These are phyloP conservation scores for Aspergillus fijiensis DNA, from an alignment of 2,329 filamentous ascomycete genomes.

Conservation along the genomic window DNA sequence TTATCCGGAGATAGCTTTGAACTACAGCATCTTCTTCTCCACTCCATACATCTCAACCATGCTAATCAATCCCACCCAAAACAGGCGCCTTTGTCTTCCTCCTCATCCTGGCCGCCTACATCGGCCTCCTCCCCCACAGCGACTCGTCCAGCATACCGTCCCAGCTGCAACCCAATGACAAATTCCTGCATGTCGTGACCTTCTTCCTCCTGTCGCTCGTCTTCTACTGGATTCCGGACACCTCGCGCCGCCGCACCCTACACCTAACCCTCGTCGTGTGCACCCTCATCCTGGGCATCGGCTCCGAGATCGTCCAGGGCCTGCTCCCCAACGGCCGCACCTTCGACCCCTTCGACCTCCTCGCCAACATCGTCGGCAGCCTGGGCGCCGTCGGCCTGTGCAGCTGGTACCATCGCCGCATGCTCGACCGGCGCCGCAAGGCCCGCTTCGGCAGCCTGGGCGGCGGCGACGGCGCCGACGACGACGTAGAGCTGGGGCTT, in stretches of 20 bases:
- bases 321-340: conserved; percentile 70
- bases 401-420: conserved; percentile 90
- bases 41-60: conserved; percentile 10
- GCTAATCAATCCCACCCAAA: background rate
- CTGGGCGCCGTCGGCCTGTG: conserved; percentile 69
- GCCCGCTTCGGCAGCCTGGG: conserved; percentile 72
- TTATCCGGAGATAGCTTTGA: background rate
- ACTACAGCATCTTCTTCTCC: background rate
- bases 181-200: conserved; percentile 78
- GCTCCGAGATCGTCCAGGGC: conserved; percentile 58
- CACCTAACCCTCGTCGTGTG: conserved; percentile 81
- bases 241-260: conserved; percentile 76
- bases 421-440: conserved; percentile 82
- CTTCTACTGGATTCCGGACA: conserved; percentile 98
- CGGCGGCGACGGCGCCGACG: conserved; percentile 33
- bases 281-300: conserved; percentile 60
- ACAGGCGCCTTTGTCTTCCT: conserved; percentile 67
- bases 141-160: conserved; percentile 39
- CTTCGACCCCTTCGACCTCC: conserved; percentile 80
- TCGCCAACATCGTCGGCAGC: conserved; percentile 83
- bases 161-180: conserved; percentile 73
- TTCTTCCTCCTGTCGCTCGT: conserved; percentile 82
- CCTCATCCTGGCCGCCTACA: conserved; percentile 72
- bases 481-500: conserved; percentile 72
- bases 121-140: conserved; percentile 66